Evolutionary conservation across 2,329 filamentous ascomycete genomes (phyloP).

Genomic region (Arachnopeziza araneosa): DNA sequence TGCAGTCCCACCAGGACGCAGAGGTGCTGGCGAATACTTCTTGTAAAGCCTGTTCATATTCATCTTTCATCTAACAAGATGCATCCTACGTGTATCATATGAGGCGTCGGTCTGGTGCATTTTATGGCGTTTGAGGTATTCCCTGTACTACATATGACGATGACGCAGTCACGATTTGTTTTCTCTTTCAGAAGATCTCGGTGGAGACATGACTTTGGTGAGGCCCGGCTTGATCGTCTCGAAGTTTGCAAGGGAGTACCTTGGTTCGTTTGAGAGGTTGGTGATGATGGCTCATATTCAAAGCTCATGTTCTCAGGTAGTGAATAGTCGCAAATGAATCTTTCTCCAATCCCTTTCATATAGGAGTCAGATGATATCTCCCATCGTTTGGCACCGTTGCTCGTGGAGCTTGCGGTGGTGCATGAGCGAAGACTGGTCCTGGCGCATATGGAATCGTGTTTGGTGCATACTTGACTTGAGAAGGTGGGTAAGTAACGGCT

Average conservation of each 20-base stretch:
- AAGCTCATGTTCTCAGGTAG: neutral
- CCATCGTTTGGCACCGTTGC: constrained; percentile 18
- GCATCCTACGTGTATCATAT: constrained; percentile 6
- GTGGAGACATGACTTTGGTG: neutral
- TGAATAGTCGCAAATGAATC: neutral
- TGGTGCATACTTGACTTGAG: constrained; percentile 1
- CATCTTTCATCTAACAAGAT: neutral
- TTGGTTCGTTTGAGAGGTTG: neutral
- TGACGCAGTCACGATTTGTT: neutral
- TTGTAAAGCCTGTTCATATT: constrained; percentile 32
- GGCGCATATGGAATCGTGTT: neutral
- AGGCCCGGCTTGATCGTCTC: neutral
- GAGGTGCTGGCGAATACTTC: constrained; percentile 67
- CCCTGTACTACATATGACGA: constrained; percentile 5
- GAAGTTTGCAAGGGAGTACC: neutral
- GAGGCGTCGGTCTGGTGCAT: constrained; percentile 5
- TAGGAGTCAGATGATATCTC: constrained; percentile 21
- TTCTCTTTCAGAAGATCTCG: neutral
- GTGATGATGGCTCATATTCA: neutral
- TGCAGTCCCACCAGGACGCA: constrained; percentile 67
- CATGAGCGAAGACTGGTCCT: neutral
- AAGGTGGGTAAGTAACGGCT: constrained; percentile 4
- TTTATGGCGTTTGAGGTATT: constrained; percentile 4
- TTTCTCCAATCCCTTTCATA: constrained; percentile 4
- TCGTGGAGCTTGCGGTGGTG: neutral